Percentiles rank a stretch among this genome's conserved stretches.
Conservation (phyloP, 139 green algal species). For the Chlorokybus atmophyticus region DNA sequence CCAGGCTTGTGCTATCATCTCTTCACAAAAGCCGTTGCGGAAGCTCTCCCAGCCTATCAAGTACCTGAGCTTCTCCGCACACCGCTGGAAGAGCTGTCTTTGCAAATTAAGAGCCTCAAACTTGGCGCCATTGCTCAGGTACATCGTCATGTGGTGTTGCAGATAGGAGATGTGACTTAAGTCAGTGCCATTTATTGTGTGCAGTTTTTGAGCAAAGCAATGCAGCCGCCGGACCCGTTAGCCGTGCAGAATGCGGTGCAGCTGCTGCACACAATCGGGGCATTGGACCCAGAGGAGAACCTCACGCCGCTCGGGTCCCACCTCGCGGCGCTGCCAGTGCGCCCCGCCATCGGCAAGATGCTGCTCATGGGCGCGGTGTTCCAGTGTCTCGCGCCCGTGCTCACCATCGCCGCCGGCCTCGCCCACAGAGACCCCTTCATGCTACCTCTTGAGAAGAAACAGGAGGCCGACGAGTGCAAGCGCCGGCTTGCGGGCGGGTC, state of each 20-base stretch:
- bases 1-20: slow-evolving; percentile 21
- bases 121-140: too few species aligned
- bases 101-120: slow-evolving; percentile 23
- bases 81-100: slow-evolving; percentile 70
- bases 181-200: too few species aligned
- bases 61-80: slow-evolving; percentile 54
- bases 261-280: slow-evolving; percentile 31
- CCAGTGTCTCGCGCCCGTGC: slow-evolving; percentile 22
- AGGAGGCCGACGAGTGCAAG: neutral
- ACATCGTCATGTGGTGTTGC: too few species aligned
- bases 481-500: neutral
- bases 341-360: slow-evolving; percentile 38
- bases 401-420: slow-evolving; percentile 28
- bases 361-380: slow-evolving; percentile 29
- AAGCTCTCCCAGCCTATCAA: slow-evolving; percentile 20
- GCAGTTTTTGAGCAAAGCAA: slow-evolving; percentile 27
- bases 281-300: slow-evolving; percentile 30
- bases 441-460: neutral
- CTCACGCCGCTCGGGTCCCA: slow-evolving; percentile 35
- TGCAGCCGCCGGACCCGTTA: slow-evolving; percentile 18
- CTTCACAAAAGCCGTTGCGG: neutral
- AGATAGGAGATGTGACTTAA: too few species aligned
- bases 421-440: slow-evolving; percentile 7
- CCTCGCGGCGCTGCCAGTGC: slow-evolving; percentile 28
- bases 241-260: slow-evolving; percentile 31